Percentiles rank a stretch among this genome's conserved stretches.
phyloP scores from a whole-genome alignment of 2,329 filamentous ascomycete species.

The Colletotrichum truncatum region DNA sequence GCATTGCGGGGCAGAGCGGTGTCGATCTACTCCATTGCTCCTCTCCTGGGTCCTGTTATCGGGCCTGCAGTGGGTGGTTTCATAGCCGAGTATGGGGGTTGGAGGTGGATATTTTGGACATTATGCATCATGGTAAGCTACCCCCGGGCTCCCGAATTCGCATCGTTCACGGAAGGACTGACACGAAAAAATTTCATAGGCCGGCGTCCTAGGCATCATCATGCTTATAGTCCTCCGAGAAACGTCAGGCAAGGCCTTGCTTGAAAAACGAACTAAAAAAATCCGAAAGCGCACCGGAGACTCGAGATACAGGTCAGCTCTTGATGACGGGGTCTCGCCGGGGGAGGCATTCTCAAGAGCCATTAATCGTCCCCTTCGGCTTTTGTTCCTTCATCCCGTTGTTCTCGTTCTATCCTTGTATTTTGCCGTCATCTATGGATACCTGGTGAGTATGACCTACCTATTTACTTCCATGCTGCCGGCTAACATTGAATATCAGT shows the following conservation, averaged over 20 bases:
- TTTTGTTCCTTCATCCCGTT: constrained; percentile 62
- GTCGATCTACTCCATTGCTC: constrained; percentile 43
- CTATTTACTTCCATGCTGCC: neutral
- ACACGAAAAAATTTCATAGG: constrained; percentile 40
- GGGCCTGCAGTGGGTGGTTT: constrained; percentile 44
- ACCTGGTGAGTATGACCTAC: constrained; percentile 29
- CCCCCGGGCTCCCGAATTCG: neutral
- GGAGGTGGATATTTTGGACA: constrained; percentile 58
- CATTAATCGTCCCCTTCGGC: constrained; percentile 53
- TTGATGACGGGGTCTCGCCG: constrained; percentile 19
- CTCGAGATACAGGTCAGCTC: constrained; percentile 29
- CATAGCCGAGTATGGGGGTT: constrained; percentile 37
- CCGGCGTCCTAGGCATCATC: constrained; percentile 42
- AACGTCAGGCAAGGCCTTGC: constrained; percentile 57
- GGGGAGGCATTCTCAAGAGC: constrained; percentile 41
- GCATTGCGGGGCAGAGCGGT: constrained; percentile 44
- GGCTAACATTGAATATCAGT: constrained; percentile 46
- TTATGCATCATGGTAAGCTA: constrained; percentile 46
- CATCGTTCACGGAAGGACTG: neutral
- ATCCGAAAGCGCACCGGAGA: constrained; percentile 47
- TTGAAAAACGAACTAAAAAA: constrained; percentile 57
- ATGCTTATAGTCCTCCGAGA: constrained; percentile 54
- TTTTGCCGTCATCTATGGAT: constrained; percentile 45
- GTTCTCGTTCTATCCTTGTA: constrained; percentile 54
- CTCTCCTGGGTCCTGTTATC: constrained; percentile 41